These are phyloP conservation scores for Irpex sp. DNA, from an alignment of 1,284 basidiomycete species.

Conservation along the genomic window DNA sequence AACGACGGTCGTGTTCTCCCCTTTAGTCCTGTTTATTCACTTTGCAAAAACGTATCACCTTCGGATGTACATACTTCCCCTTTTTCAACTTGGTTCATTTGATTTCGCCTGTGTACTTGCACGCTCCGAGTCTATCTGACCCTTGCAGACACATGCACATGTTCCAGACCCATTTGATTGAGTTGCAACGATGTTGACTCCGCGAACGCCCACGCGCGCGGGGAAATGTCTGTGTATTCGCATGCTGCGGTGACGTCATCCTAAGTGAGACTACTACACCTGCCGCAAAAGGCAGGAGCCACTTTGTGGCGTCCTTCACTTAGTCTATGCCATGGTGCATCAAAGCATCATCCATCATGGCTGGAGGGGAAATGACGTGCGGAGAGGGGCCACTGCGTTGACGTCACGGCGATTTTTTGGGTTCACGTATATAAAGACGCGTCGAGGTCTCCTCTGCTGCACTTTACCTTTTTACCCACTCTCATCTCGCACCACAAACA, in stretches of 20 bases:
- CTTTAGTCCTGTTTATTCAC: background rate
- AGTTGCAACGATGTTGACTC: background rate
- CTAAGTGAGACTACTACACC: background rate
- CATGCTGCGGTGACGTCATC: conserved; percentile 11
- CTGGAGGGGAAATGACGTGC: background rate
- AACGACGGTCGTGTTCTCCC: background rate
- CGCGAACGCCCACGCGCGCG: background rate
- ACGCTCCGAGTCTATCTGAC: too few species aligned
- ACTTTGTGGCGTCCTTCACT: background rate
- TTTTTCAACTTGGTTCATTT: background rate
- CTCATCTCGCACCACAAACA: background rate
- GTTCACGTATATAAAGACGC: conserved; percentile 6
- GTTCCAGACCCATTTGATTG: background rate
- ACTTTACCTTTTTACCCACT: background rate
- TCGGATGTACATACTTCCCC: conserved; percentile 1
- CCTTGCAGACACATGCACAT: background rate
- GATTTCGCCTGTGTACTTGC: background rate
- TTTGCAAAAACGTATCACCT: background rate
- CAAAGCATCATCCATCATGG: too few species aligned
- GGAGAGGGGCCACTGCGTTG: background rate
- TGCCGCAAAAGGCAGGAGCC: background rate
- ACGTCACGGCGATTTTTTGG: background rate
- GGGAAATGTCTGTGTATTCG: background rate
- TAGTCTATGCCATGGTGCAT: background rate
- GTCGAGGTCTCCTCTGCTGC: background rate